A percentile compares a stretch with the other conserved stretches of the same genome.
These are phyloP conservation scores for Euphorbia schlechtendalii DNA, from an alignment of 441 rosid genomes.

Conservation along the genomic window DNA sequence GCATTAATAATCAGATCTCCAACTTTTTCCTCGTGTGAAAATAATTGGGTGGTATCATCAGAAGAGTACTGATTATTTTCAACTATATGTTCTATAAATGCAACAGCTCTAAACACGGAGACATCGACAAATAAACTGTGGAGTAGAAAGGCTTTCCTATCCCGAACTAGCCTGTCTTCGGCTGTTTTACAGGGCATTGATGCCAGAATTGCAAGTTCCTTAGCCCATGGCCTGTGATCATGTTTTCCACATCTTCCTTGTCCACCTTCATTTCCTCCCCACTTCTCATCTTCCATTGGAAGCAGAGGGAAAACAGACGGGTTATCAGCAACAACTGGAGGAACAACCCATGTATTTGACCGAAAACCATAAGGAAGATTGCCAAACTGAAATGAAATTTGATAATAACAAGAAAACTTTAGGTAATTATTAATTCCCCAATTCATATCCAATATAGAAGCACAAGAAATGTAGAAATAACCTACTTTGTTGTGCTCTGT, in stretches of 20 bases:
- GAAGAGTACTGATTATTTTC: slow-evolving; percentile 23
- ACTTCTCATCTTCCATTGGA: slow-evolving; percentile 52
- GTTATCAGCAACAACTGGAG: slow-evolving; percentile 44
- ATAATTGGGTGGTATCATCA: slow-evolving; percentile 19
- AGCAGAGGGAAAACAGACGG: slow-evolving; percentile 40
- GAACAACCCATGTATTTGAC: slow-evolving; percentile 67
- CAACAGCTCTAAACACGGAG: slow-evolving; percentile 56
- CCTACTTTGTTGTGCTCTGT: slow-evolving; percentile 57
- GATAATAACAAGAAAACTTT: background rate
- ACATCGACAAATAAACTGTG: slow-evolving; percentile 55
- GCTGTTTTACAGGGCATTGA: slow-evolving; percentile 56
- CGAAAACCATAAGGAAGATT: slow-evolving; percentile 70
- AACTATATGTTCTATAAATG: slow-evolving; percentile 29
- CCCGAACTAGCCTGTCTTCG: slow-evolving; percentile 59
- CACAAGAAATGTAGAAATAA: background rate
- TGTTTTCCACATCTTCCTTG: slow-evolving; percentile 47
- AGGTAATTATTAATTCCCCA: slow-evolving; percentile 11
- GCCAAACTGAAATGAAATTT: slow-evolving; percentile 46
- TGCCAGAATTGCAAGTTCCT: slow-evolving; percentile 50
- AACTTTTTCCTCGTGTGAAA: slow-evolving; percentile 33
- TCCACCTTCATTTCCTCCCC: slow-evolving; percentile 73
- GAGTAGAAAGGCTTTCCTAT: slow-evolving; percentile 63
- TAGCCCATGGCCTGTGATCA: slow-evolving; percentile 67
- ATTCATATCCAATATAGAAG: background rate
- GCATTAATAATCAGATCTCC: slow-evolving; percentile 53